phyloP scores from a whole-genome alignment of 495 filamentous ascomycete genomes.

The Neurospora discreta region DNA sequence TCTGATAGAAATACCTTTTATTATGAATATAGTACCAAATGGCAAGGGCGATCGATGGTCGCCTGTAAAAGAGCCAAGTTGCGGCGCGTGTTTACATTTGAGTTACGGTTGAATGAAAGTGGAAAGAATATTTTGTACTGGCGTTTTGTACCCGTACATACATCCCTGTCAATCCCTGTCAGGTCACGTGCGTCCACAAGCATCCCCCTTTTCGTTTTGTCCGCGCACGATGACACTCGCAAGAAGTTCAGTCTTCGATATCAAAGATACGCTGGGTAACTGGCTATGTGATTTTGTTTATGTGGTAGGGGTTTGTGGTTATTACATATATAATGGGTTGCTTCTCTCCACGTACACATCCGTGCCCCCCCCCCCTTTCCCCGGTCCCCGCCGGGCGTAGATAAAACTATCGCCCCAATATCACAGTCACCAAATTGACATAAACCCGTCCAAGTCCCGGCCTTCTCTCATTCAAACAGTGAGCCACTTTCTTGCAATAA shows the following conservation, averaged over 20 bases:
- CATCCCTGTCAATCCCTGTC: neutral
- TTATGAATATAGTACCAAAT: neutral
- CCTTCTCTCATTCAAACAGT: neutral
- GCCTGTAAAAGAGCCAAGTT: neutral
- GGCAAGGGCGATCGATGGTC: neutral
- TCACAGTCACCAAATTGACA: neutral
- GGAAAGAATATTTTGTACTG: neutral
- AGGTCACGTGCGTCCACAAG: neutral
- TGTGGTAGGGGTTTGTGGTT: neutral
- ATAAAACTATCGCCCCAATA: neutral
- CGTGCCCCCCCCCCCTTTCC: neutral
- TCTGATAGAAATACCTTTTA: neutral
- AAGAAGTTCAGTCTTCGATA: neutral
- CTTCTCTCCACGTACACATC: neutral
- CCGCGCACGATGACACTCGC: neutral
- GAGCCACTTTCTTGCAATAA: conserved; percentile 5
- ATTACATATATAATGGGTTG: neutral
- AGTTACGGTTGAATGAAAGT: neutral
- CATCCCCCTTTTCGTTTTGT: neutral
- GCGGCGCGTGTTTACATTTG: neutral
- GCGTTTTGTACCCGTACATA: neutral
- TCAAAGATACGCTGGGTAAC: neutral
- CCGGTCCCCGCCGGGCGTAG: no score
- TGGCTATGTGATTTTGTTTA: no score
- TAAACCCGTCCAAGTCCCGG: neutral